Conservation (phyloP, 345 rosid genomes). For the Gossypium stocksii region DNA sequence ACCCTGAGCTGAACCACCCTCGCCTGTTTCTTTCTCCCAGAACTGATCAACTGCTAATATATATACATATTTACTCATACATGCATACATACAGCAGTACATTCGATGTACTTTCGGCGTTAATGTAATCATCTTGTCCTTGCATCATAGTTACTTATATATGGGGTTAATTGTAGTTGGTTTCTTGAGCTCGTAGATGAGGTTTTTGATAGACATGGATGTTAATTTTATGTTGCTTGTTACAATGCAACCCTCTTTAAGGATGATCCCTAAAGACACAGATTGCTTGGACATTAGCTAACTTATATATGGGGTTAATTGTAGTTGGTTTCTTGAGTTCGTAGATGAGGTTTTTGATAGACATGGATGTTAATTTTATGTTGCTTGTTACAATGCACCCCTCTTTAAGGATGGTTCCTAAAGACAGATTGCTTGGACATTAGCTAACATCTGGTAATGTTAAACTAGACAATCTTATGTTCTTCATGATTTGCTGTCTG, state of each 20-base stretch:
- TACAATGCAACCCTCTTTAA: not conserved
- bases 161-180: conserved; percentile 20
- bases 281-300: not conserved
- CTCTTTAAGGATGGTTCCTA: conserved; percentile 12
- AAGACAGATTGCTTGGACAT: conserved; percentile 1
- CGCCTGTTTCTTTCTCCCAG: conserved; percentile 23
- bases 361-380: conserved; percentile 31
- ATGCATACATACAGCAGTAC: conserved; percentile 30
- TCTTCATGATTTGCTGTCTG: not conserved
- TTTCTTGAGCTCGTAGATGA: conserved; percentile 24
- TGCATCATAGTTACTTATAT: conserved; percentile 19
- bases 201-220: conserved; percentile 31
- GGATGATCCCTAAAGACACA: conserved; percentile 16
- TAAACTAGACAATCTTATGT: not conserved
- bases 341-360: conserved; percentile 32
- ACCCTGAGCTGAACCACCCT: conserved; percentile 29
- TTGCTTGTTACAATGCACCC: conserved; percentile 10
- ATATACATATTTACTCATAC: conserved; percentile 19
- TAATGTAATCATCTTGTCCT: conserved; percentile 17
- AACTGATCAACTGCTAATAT: conserved; percentile 23
- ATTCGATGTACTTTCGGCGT: conserved; percentile 33
- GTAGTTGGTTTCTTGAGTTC: conserved; percentile 14
- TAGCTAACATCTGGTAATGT: conserved; percentile 23
- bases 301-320: conserved; percentile 17
- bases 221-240: conserved; percentile 28